Evolutionary conservation across 2,329 filamentous ascomycete species (phyloP).

Genomic region (Epichloe scottii): DNA sequence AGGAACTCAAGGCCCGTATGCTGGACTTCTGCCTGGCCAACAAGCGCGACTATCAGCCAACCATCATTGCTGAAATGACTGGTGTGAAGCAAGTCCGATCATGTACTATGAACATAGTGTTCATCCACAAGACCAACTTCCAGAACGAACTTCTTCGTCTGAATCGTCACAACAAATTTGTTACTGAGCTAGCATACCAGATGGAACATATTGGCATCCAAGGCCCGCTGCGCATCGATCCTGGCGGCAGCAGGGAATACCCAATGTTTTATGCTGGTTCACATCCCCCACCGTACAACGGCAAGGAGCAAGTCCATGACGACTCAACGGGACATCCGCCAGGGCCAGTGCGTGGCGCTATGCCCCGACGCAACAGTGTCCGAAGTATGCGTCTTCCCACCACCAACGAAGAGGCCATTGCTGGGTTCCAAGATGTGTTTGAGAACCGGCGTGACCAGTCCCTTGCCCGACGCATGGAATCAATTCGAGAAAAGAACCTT

Average conservation of each 20-base stretch:
- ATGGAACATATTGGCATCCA: slow-evolving; percentile 79
- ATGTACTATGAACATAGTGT: slow-evolving; percentile 81
- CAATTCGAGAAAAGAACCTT: slow-evolving; percentile 25
- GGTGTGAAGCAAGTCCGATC: slow-evolving; percentile 73
- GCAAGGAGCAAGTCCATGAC: slow-evolving; percentile 15
- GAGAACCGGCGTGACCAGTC: slow-evolving; percentile 26
- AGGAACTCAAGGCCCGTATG: slow-evolving; percentile 65
- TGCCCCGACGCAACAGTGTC: slow-evolving; percentile 9
- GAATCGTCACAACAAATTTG: slow-evolving; percentile 85
- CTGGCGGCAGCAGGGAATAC: slow-evolving; percentile 56
- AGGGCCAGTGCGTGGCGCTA: slow-evolving; percentile 4
- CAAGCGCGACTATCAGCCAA: slow-evolving; percentile 79
- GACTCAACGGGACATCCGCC: slow-evolving; percentile 6
- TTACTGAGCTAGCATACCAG: slow-evolving; percentile 77
- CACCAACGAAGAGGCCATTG: slow-evolving; percentile 20
- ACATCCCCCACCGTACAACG: slow-evolving; percentile 21
- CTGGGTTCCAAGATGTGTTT: slow-evolving; percentile 35
- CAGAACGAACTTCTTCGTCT: slow-evolving; percentile 89
- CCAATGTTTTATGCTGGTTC: slow-evolving; percentile 44
- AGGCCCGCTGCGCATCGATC: slow-evolving; percentile 49
- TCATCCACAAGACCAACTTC: slow-evolving; percentile 96
- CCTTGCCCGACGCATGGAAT: slow-evolving; percentile 23
- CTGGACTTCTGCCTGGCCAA: slow-evolving; percentile 72
- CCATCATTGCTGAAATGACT: slow-evolving; percentile 75
- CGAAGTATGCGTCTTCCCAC: slow-evolving; percentile 10